Evolutionary conservation across 2,329 filamentous ascomycete species (phyloP), one percentile per base, ranked within the genome.

Genomic region (Nannizzia gypsea): DNA sequence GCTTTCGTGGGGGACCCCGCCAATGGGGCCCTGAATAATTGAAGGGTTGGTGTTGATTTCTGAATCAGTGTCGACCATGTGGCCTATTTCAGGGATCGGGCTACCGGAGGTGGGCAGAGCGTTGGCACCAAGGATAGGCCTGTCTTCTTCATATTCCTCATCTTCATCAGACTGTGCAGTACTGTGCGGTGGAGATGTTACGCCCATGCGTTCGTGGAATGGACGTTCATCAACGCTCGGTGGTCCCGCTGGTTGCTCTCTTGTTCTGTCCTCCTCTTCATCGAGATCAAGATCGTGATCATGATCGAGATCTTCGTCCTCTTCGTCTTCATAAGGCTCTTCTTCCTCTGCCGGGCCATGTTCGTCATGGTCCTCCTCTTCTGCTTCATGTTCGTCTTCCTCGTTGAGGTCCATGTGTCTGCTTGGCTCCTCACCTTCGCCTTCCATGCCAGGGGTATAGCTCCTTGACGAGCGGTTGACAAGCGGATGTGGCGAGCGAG

Each of bases 1-100:
- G 62, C 73, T 74, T 54, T 75, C 76, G 64, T 77, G 76, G 52
- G 76, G 70, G 26, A 74, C 69, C 36, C 81, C 83, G 57, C 83
- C 85, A 56, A 87, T 81, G 0, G 85, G 86, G 17, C 88, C 89
- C 64, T 90, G 82, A 44, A 95, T 84, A 56, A 91, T 80, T 0
- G 91, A 96, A 2, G 90, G 90, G 68, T 95, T 95, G 17, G 90
- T 95, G 52, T 83, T 86, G 15, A 89, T 80, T 63, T 95, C 90
- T 34, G 64, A 65, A 59, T 76, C 74, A 3, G 73, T 72, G 46
- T 82, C 81, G 20, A 80, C 70, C 52, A 76, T 79, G 64, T 89
- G 87, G 3, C 87, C 89, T 67, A 88, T 84, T 68, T 91, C 90
- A 0, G 87, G 89, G 77, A 91, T 82, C 3, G 87, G 86, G 65